These are phyloP conservation scores for Macrophomina phaseolina DNA, from an alignment of 2,329 filamentous ascomycete species.

Conservation along the genomic window DNA sequence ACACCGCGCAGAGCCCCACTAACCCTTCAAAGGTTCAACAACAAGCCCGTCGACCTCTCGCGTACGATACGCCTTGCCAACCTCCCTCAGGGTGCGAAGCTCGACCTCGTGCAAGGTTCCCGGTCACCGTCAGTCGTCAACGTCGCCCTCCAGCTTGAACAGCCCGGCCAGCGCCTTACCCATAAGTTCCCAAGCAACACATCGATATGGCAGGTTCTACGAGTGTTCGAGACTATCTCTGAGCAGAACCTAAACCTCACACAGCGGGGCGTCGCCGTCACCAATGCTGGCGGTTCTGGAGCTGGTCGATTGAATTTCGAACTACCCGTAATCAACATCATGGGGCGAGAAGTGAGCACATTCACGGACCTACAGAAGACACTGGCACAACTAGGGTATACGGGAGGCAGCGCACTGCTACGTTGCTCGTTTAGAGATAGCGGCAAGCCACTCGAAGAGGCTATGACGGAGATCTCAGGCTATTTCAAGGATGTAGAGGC, in stretches of 20 bases:
- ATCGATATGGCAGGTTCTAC: slow-evolving; percentile 85
- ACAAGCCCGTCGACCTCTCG: slow-evolving; percentile 85
- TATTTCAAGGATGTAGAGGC: slow-evolving; percentile 66
- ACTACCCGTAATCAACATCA: slow-evolving; percentile 80
- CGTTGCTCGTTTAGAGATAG: slow-evolving; percentile 78
- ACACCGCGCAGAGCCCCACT: slow-evolving; percentile 18
- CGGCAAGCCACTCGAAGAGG: slow-evolving; percentile 79
- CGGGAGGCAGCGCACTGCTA: slow-evolving; percentile 80
- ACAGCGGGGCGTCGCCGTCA: slow-evolving; percentile 74
- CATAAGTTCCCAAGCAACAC: slow-evolving; percentile 89
- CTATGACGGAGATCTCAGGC: slow-evolving; percentile 78
- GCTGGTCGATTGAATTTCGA: slow-evolving; percentile 84
- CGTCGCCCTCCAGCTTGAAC: slow-evolving; percentile 82
- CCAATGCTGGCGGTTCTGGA: slow-evolving; percentile 60
- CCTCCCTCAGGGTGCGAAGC: slow-evolving; percentile 82
- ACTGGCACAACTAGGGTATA: slow-evolving; percentile 83
- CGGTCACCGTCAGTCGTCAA: slow-evolving; percentile 85
- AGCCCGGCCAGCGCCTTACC: slow-evolving; percentile 74
- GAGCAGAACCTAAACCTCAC: slow-evolving; percentile 73
- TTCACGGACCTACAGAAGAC: slow-evolving; percentile 89
- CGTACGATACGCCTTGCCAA: slow-evolving; percentile 83
- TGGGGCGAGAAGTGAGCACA: slow-evolving; percentile 77
- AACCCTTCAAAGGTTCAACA: slow-evolving; percentile 58
- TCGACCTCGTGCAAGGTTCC: slow-evolving; percentile 88
- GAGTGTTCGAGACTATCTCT: slow-evolving; percentile 81